Evolutionary conservation across 352 stramenopile genomes (phyloP).

Genomic region (Blastocystis sp.): DNA sequence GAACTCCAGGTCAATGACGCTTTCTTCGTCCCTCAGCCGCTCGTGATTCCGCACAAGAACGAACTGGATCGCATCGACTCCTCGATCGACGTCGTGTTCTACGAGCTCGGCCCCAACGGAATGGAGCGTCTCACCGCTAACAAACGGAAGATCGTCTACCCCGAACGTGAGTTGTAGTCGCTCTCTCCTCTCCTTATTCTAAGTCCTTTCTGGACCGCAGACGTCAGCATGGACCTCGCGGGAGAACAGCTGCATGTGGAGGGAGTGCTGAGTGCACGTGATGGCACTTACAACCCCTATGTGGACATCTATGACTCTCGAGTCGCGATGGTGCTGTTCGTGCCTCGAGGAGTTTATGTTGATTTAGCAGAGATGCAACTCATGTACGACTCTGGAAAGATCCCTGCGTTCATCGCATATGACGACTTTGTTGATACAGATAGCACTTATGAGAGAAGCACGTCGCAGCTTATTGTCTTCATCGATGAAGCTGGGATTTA

Average conservation of each 20-base stretch:
- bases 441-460: background rate
- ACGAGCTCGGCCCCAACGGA: background rate
- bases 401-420: background rate
- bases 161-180: conserved; percentile 11
- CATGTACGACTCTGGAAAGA: conserved; percentile 17
- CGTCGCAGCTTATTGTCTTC: conserved; percentile 9
- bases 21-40: background rate
- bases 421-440: background rate
- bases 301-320: background rate
- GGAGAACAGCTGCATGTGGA: background rate
- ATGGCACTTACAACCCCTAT: conserved; percentile 16
- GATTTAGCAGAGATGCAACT: conserved; percentile 21
- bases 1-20: background rate
- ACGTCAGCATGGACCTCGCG: background rate
- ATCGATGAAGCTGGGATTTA: conserved; percentile 34
- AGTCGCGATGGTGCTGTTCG: background rate
- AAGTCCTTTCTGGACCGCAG: conserved; percentile 33
- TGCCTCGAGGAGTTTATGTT: conserved; percentile 7
- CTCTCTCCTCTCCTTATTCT: background rate
- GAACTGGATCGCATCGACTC: background rate
- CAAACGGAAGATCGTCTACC: background rate
- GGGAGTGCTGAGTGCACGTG: background rate
- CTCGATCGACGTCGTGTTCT: conserved; percentile 10
- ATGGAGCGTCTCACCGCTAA: background rate
- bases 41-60: background rate